Evolutionary conservation across 2,329 filamentous ascomycete genomes (phyloP), one percentile per base, ranked within the genome.

Genomic region (Trichophyton benhamiae): DNA sequence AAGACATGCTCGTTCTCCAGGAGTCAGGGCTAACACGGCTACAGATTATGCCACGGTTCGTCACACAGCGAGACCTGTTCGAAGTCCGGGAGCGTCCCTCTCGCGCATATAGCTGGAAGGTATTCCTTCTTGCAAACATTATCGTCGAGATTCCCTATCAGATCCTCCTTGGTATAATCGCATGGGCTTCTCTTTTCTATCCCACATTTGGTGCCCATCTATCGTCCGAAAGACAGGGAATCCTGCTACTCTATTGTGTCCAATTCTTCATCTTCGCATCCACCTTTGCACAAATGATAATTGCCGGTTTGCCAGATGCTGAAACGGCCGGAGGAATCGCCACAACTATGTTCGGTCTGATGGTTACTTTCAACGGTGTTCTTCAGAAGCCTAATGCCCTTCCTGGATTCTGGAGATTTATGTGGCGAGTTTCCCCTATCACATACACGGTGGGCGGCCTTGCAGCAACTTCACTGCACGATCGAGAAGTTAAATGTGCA

Each of bases 141-240:
- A 76, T 91, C 33, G 89, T 92, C 63, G 91, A 96, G 72, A 77
- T 96, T 1, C 89, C 90, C 0, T 96, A 88, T 86, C 90, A 95
- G 71, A 82, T 85, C 0, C 74, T 94, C 49, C 66, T 88, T 80
- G 83, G 84, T 2, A 80, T 86, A n/a, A 75, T 95, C 65, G 86
- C 91, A 77, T 95, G 80, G 78, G 80, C 89, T 69, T 85, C 80
- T 72, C 92, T 88, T 83, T 96, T 95, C 78, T 96, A 91, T 71
- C 89, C 90, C 1, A 83, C 95, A 1, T 75, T 79, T 15, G 78
- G 78, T 0, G 83, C 83, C 3, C 80, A 81, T 63, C 77, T 84
- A 64, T 81, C 86, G 0, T 71, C 80, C 3, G 83, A 89, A 68
- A 87, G 89, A 33, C 88, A 89, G 8, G 87, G 78, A 0, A 82